These are phyloP conservation scores for Daldinia concentrica DNA, from an alignment of 495 filamentous ascomycete genomes.

Conservation along the genomic window DNA sequence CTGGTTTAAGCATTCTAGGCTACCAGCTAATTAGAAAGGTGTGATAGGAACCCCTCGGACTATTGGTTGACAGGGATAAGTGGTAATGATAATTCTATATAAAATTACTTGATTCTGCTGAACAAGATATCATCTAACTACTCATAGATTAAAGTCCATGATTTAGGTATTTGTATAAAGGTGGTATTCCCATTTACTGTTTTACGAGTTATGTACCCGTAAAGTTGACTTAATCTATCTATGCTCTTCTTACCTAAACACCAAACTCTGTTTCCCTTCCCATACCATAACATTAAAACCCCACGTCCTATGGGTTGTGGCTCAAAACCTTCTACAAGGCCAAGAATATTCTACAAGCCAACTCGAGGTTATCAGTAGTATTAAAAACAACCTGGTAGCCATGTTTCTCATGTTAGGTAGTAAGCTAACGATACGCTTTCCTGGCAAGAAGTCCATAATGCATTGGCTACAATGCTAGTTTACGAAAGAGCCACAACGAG, in stretches of 20 bases:
- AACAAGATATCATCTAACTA: too few relatives aligned
- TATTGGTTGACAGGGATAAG: too few relatives aligned
- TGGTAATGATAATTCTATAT: too few relatives aligned
- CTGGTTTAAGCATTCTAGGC: too few relatives aligned
- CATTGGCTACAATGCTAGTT: constrained; percentile 24
- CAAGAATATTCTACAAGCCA: constrained; percentile 29
- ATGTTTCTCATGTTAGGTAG: background rate
- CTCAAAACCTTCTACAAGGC: constrained; percentile 9
- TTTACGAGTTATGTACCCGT: constrained; percentile 20
- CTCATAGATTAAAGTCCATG: too few relatives aligned
- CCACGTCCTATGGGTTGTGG: background rate
- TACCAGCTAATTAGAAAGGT: too few relatives aligned
- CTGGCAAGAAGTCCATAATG: constrained; percentile 5
- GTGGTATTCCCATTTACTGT: constrained; percentile 12
- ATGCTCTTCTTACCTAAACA: constrained; percentile 10
- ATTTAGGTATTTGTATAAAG: background rate
- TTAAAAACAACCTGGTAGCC: constrained; percentile 12
- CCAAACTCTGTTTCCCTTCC: background rate
- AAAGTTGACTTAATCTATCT: constrained; percentile 28
- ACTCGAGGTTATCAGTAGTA: constrained; percentile 20
- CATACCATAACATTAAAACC: constrained; percentile 5
- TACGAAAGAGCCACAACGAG: background rate
- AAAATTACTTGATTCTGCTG: too few relatives aligned
- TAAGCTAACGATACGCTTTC: background rate
- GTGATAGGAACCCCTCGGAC: too few relatives aligned